Percentiles rank a stretch among this genome's conserved stretches.
phyloP scores from a whole-genome alignment of 2,329 filamentous ascomycete genomes.

The Helotiales sp. region DNA sequence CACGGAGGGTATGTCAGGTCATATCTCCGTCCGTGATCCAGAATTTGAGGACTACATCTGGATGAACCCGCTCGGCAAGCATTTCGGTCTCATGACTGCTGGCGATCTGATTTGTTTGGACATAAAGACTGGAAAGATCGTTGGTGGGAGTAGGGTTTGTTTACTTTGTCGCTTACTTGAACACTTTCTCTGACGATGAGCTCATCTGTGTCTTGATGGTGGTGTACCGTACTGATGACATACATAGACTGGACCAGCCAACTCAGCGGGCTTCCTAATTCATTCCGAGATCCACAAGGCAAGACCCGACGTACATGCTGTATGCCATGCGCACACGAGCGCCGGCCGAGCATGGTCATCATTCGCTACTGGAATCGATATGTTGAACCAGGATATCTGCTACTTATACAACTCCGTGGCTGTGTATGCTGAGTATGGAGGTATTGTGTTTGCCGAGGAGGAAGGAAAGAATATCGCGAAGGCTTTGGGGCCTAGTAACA shows the following conservation, averaged over 20 bases:
- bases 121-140: slow-evolving; percentile 60
- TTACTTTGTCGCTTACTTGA: not conserved
- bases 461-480: slow-evolving; percentile 69
- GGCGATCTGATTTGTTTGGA: slow-evolving; percentile 72
- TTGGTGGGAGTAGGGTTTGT: slow-evolving; percentile 61
- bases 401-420: slow-evolving; percentile 68
- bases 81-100: slow-evolving; percentile 68
- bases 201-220: not conserved
- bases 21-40: slow-evolving; percentile 71
- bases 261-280: slow-evolving; percentile 72
- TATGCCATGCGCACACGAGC: slow-evolving; percentile 71
- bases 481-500: slow-evolving; percentile 63
- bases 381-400: slow-evolving; percentile 72
- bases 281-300: slow-evolving; percentile 72
- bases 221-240: not conserved
- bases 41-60: slow-evolving; percentile 66
- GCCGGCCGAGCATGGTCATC: slow-evolving; percentile 70
- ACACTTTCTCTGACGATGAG: not conserved
- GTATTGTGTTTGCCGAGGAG: slow-evolving; percentile 64
- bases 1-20: slow-evolving; percentile 71
- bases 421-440: slow-evolving; percentile 68
- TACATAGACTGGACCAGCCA: slow-evolving; percentile 57
- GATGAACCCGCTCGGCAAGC: slow-evolving; percentile 69
- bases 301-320: slow-evolving; percentile 66
- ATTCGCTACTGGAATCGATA: slow-evolving; percentile 69